Conservation (phyloP, 805 yeast species). For the Candida maltosa region DNA sequence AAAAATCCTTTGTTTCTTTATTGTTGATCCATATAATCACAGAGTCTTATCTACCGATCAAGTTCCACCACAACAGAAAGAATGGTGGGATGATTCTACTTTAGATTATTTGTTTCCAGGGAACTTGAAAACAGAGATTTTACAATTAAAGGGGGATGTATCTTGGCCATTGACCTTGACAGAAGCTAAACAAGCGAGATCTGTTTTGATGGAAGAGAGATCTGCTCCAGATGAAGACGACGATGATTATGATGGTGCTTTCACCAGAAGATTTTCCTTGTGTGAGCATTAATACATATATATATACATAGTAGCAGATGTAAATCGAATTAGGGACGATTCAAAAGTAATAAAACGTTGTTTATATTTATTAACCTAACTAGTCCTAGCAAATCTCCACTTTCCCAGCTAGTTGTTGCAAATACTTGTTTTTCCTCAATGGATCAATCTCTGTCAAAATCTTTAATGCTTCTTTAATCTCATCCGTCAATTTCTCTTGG, state of each 20-base stretch:
- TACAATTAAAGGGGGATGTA: constrained; percentile 3
- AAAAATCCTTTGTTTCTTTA: constrained; percentile 37
- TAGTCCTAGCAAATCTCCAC: too few relatives aligned
- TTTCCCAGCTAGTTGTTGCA: constrained; percentile 29
- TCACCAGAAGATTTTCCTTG: constrained; percentile 20
- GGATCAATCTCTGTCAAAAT: constrained; percentile 59
- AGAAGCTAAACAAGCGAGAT: constrained; percentile 24
- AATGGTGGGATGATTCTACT: constrained; percentile 25
- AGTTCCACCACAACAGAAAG: constrained; percentile 37
- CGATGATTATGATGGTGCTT: constrained; percentile 13
- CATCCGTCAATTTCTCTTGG: constrained; percentile 17
- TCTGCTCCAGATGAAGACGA: constrained; percentile 9
- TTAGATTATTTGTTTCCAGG: constrained; percentile 9
- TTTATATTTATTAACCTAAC: too few relatives aligned
- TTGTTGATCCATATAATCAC: constrained; percentile 34
- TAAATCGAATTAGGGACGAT: background rate
- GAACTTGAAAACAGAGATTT: constrained; percentile 3
- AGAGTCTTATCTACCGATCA: constrained; percentile 22
- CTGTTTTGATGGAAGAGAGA: constrained; percentile 32
- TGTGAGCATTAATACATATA: constrained; percentile 28
- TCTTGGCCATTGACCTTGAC: constrained; percentile 17
- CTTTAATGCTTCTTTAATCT: constrained; percentile 32
- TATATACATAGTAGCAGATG: background rate
- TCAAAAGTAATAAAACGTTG: too few relatives aligned
- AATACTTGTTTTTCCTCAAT: constrained; percentile 57